Percentiles rank a stretch among this genome's conserved stretches.
These are phyloP conservation scores for Linum trigynum DNA, from an alignment of 345 rosid species.

Conservation along the genomic window DNA sequence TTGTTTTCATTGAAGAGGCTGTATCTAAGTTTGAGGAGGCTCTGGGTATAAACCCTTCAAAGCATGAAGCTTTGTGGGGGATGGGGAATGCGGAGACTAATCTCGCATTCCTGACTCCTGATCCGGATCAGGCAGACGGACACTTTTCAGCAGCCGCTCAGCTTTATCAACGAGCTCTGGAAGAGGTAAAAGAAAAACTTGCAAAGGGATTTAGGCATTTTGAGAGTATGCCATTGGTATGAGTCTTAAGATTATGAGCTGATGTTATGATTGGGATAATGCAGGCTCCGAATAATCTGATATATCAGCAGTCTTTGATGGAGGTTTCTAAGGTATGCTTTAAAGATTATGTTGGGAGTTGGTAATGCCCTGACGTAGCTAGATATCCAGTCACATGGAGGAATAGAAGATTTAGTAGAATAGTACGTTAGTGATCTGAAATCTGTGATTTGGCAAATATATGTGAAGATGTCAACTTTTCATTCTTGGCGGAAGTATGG, in stretches of 20 bases:
- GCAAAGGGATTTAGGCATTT: background rate
- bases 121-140: conserved; percentile 12
- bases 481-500: background rate
- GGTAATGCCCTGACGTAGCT: too few relatives aligned
- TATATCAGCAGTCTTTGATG: conserved; percentile 20
- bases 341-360: background rate
- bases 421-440: background rate
- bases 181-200: conserved; percentile 10
- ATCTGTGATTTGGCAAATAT: background rate
- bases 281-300: conserved; percentile 20
- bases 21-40: conserved; percentile 23
- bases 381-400: too few relatives aligned
- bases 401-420: too few relatives aligned
- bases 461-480: too few relatives aligned
- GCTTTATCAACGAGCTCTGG: conserved; percentile 18
- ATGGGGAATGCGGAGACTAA: conserved; percentile 20
- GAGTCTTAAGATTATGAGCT: background rate
- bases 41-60: conserved; percentile 15
- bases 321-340: conserved; percentile 15
- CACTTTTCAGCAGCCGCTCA: conserved; percentile 13
- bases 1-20: conserved; percentile 12
- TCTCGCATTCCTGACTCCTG: conserved; percentile 15
- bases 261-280: background rate
- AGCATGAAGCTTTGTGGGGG: conserved; percentile 14
- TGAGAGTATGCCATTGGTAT: background rate